Evolutionary conservation across 106 monocot genomes (phyloP).

Genomic region (Dendrobium chrysotoxum): DNA sequence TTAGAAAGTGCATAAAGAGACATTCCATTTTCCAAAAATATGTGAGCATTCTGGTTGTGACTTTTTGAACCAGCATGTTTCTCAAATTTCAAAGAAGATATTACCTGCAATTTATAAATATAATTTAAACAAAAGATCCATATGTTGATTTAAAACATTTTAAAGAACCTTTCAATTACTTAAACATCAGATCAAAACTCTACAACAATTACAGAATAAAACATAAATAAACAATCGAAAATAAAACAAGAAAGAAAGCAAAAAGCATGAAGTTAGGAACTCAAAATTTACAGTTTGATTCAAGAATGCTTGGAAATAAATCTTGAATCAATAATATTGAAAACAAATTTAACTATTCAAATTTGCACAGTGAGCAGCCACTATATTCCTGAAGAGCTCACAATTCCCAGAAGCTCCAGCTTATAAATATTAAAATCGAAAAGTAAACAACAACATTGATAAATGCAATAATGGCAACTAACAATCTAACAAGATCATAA

Average conservation of each 20-base stretch:
- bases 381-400: neutral
- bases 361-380: neutral
- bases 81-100: constrained; percentile 50
- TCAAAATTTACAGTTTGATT: neutral
- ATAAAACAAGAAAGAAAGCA: neutral
- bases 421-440: neutral
- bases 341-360: neutral
- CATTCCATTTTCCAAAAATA: constrained; percentile 48
- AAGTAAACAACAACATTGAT: neutral
- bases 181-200: neutral
- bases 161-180: no score
- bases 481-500: neutral
- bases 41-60: constrained; percentile 54
- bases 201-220: neutral
- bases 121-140: neutral
- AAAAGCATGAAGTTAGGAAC: neutral
- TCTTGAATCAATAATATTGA: neutral
- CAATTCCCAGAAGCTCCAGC: neutral
- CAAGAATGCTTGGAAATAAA: neutral
- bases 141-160: neutral
- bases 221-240: neutral
- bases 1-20: constrained; percentile 38
- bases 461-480: neutral
- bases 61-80: constrained; percentile 41
- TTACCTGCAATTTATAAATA: constrained; percentile 22